phyloP scores from a whole-genome alignment of 257 asterid species.

The Solanum arcanum region DNA sequence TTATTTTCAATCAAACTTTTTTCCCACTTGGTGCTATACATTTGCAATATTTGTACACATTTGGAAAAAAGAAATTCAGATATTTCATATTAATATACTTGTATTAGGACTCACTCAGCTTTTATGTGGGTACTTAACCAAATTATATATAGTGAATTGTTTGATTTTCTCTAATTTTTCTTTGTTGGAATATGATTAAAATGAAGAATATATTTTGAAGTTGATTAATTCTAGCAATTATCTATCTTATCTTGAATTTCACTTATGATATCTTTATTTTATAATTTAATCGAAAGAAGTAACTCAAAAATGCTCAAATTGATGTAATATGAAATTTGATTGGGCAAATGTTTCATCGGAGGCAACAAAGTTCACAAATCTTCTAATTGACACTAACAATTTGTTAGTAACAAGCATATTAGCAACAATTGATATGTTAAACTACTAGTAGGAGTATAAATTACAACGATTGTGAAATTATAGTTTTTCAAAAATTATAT shows the following conservation, averaged over 20 bases:
- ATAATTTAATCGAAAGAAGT: fast-evolving
- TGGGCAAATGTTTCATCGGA: background rate
- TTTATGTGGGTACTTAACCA: background rate
- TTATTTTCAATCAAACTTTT: background rate
- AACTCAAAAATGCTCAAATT: background rate
- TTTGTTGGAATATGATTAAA: background rate
- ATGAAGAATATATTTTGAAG: background rate
- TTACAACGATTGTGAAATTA: background rate
- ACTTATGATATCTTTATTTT: fast-evolving
- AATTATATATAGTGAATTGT: background rate
- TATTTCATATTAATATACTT: background rate
- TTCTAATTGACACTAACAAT: background rate
- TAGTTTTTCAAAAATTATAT: too few species aligned
- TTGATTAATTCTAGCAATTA: background rate
- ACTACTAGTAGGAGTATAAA: background rate
- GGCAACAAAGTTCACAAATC: background rate
- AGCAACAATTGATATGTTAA: background rate
- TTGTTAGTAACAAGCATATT: background rate
- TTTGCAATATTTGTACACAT: background rate
- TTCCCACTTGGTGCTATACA: constrained; percentile 2
- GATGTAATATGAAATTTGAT: background rate
- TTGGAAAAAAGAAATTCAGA: background rate
- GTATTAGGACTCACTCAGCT: background rate
- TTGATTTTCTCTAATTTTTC: background rate
- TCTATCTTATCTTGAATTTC: background rate